A percentile compares a stretch with the other conserved stretches of the same genome.
phyloP scores from a whole-genome alignment of 768 basidiomycete species.

The Suillus spraguei region DNA sequence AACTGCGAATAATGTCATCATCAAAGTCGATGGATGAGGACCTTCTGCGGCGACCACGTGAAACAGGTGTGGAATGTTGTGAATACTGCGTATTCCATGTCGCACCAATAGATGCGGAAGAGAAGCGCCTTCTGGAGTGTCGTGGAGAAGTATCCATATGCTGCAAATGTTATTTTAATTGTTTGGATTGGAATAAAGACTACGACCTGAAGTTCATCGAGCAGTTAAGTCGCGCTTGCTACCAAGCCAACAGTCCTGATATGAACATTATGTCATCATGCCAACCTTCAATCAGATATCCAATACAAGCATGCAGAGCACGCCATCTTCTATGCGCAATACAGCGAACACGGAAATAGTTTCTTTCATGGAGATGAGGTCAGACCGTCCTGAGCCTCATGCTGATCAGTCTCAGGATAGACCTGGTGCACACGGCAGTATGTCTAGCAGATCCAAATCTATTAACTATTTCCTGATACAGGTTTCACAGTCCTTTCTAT shows the following conservation, averaged over 20 bases:
- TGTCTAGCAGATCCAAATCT: neutral
- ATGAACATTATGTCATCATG: neutral
- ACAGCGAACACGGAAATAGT: neutral
- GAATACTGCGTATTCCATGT: constrained; percentile 25
- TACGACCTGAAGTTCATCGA: neutral
- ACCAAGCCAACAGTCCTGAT: neutral
- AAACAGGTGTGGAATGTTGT: constrained; percentile 14
- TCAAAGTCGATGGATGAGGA: constrained; percentile 17
- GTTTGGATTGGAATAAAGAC: neutral
- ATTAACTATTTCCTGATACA: neutral
- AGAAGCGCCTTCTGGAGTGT: constrained; percentile 36
- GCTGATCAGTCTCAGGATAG: neutral
- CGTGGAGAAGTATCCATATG: constrained; percentile 36
- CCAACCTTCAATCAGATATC: neutral
- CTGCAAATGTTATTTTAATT: neutral
- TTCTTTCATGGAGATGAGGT: neutral
- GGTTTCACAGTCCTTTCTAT: constrained; percentile 6
- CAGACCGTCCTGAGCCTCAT: neutral
- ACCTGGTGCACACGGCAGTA: neutral
- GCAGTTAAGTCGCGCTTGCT: too few relatives aligned
- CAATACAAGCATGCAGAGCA: neutral
- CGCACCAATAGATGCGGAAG: constrained; percentile 28
- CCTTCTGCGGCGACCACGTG: constrained; percentile 20
- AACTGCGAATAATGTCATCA: neutral
- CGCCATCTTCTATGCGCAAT: neutral